phyloP scores from a whole-genome alignment of 495 filamentous ascomycete genomes.

The Talaromyces ruber region DNA sequence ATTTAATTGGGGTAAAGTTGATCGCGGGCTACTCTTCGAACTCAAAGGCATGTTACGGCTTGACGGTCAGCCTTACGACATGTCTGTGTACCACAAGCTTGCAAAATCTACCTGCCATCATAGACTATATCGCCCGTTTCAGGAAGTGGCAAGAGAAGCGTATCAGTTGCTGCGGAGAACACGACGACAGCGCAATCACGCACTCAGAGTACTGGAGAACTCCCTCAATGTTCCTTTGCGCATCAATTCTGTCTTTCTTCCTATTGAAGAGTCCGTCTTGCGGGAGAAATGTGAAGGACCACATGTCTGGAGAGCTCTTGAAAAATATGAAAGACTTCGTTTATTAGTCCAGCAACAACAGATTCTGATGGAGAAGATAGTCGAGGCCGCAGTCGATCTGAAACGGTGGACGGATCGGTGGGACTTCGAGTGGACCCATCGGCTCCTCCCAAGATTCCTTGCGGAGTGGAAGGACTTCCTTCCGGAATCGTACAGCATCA shows the following conservation, averaged over 20 bases:
- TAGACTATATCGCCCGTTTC: slow-evolving; percentile 13
- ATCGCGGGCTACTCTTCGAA: slow-evolving; percentile 27
- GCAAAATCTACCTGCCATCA: slow-evolving; percentile 26
- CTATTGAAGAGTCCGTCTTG: slow-evolving; percentile 56
- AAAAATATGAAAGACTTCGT: slow-evolving; percentile 27
- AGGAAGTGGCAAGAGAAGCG: slow-evolving; percentile 16
- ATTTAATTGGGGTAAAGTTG: slow-evolving; percentile 10
- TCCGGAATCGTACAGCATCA: slow-evolving; percentile 23
- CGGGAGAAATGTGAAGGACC: slow-evolving; percentile 37
- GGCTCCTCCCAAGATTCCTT: slow-evolving; percentile 30
- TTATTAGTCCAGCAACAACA: slow-evolving; percentile 25
- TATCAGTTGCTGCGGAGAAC: slow-evolving; percentile 26
- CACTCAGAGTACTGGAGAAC: slow-evolving; percentile 17
- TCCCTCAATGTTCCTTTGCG: slow-evolving; percentile 9
- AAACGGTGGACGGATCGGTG: slow-evolving; percentile 15
- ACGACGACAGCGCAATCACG: slow-evolving; percentile 15
- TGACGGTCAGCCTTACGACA: slow-evolving; percentile 48
- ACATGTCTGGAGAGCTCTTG: slow-evolving; percentile 25
- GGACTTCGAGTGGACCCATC: slow-evolving; percentile 18
- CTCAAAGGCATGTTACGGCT: slow-evolving; percentile 42
- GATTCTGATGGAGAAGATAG: slow-evolving; percentile 13
- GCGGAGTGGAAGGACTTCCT: slow-evolving; percentile 44
- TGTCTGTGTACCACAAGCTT: slow-evolving; percentile 44
- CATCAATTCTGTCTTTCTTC: not conserved
- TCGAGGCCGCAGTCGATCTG: slow-evolving; percentile 10